A percentile compares a stretch with the other conserved stretches of the same genome.
phyloP scores from a whole-genome alignment of 2,329 filamentous ascomycete species.

The Aspergillus pseudoglaucus region DNA sequence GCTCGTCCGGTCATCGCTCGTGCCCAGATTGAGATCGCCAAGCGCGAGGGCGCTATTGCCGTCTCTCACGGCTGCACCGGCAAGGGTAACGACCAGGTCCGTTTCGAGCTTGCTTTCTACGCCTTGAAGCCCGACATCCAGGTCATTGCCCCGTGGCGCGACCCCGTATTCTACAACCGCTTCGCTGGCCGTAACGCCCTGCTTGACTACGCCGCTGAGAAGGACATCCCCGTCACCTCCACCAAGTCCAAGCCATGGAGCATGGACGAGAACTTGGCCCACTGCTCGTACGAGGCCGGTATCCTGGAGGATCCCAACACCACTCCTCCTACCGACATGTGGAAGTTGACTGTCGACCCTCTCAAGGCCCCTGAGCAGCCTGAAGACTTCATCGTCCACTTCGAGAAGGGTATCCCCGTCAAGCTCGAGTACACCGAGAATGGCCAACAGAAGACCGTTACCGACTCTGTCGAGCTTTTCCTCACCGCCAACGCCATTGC shows the following conservation, averaged over 20 bases:
- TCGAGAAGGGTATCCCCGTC: constrained; percentile 67
- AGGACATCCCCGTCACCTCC: constrained; percentile 42
- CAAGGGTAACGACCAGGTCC: constrained; percentile 45
- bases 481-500: constrained; percentile 64
- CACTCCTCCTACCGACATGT: constrained; percentile 70
- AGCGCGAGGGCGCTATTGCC: constrained; percentile 38
- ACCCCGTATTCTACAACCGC: constrained; percentile 43
- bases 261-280: constrained; percentile 52
- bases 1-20: constrained; percentile 45
- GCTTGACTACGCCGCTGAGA: constrained; percentile 43
- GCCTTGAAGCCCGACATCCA: constrained; percentile 44
- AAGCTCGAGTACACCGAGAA: constrained; percentile 56
- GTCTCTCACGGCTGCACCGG: constrained; percentile 43
- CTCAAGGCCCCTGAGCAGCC: constrained; percentile 63
- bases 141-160: constrained; percentile 45
- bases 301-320: constrained; percentile 51
- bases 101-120: constrained; percentile 47
- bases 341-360: constrained; percentile 63
- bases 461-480: constrained; percentile 67
- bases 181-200: constrained; percentile 46
- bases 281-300: constrained; percentile 68
- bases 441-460: constrained; percentile 49
- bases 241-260: constrained; percentile 47
- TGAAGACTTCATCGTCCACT: constrained; percentile 64
- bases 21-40: constrained; percentile 33